A percentile compares a stretch with the other conserved stretches of the same genome.
Evolutionary conservation across 2,329 filamentous ascomycete species (phyloP).

Genomic region (Fonsecaea nubica): DNA sequence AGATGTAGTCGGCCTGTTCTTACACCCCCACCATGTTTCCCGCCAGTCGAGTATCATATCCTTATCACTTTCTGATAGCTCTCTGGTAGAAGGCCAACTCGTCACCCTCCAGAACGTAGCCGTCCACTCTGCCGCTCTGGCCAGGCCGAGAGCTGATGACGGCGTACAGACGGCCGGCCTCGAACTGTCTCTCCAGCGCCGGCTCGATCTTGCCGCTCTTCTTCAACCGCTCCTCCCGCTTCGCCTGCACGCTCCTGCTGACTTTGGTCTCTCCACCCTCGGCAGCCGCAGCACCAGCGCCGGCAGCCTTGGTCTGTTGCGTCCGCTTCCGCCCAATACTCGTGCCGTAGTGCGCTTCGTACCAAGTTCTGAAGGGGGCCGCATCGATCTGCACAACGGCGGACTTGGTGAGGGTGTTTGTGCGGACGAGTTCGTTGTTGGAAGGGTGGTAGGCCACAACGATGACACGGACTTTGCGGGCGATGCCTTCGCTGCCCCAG

Average conservation of each 20-base stretch:
- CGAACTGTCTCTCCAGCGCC: constrained; percentile 97
- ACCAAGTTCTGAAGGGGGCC: constrained; percentile 99
- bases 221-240: constrained; percentile 88
- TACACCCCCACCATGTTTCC: not conserved
- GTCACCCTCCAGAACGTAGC: constrained; percentile 98
- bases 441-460: constrained; percentile 98
- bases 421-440: constrained; percentile 99
- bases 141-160: constrained; percentile 91
- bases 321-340: constrained; percentile 87
- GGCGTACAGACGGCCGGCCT: constrained; percentile 96
- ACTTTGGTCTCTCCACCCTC: constrained; percentile 71
- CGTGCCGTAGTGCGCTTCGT: constrained; percentile 99
- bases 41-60: not conserved
- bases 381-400: constrained; percentile 99
- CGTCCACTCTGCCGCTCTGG: constrained; percentile 95
- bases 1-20: not conserved
- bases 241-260: constrained; percentile 93
- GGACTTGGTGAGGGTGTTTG: constrained; percentile 99
- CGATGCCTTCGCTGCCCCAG: constrained; percentile 96
- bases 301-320: constrained; percentile 67
- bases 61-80: constrained; percentile 92
- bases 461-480: constrained; percentile 99
- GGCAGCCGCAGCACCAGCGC: constrained; percentile 60
- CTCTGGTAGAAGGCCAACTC: constrained; percentile 99
- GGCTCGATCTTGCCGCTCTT: constrained; percentile 88